phyloP scores from a whole-genome alignment of 176 grass and related monocot species.

The Paspalum notatum region DNA sequence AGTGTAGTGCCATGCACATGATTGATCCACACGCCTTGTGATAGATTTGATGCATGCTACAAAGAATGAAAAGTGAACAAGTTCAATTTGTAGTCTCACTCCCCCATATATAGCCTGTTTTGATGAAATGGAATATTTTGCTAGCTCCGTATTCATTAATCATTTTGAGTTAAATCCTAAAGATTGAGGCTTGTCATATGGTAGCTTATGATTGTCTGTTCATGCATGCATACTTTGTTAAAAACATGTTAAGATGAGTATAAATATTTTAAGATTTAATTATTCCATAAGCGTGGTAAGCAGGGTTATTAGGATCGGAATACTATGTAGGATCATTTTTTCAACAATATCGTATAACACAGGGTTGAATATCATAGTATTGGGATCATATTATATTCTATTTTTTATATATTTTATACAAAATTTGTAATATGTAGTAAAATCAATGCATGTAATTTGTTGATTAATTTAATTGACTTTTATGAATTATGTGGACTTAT shows the following conservation, averaged over 20 bases:
- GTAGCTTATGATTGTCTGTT: neutral
- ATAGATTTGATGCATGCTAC: neutral
- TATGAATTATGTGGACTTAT: too few relatives aligned
- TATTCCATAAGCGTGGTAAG: too few relatives aligned
- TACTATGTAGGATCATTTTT: too few relatives aligned
- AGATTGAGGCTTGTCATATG: neutral
- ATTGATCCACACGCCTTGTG: neutral
- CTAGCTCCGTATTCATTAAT: neutral
- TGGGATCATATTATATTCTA: too few relatives aligned
- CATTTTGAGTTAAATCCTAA: neutral
- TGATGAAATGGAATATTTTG: neutral
- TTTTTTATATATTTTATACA: too few relatives aligned
- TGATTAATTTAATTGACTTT: too few relatives aligned
- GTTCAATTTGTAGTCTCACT: slow-evolving; percentile 11
- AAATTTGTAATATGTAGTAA: too few relatives aligned
- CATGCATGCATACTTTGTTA: neutral
- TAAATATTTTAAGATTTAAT: neutral
- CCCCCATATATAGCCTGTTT: neutral
- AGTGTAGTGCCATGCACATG: neutral
- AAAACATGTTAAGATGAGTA: neutral
- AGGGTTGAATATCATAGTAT: too few relatives aligned
- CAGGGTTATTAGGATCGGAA: too few relatives aligned
- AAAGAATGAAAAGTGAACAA: slow-evolving; percentile 22
- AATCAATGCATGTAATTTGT: too few relatives aligned
- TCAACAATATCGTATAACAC: too few relatives aligned